These are phyloP conservation scores for Castanea mollissima DNA, from an alignment of 306 rosid genomes.

Conservation along the genomic window DNA sequence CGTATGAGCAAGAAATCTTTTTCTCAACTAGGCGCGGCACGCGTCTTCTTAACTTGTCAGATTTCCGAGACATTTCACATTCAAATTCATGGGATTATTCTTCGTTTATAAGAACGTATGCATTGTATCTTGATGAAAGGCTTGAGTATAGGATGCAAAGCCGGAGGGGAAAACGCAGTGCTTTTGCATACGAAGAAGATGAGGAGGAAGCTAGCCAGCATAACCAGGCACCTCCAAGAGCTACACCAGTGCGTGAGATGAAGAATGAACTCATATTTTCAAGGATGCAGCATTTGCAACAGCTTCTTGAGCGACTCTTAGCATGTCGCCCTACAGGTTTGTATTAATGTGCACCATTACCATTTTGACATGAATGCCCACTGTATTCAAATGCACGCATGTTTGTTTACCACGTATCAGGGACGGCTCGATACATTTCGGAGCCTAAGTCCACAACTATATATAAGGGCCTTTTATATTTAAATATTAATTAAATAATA, in stretches of 20 bases:
- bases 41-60: slow-evolving; percentile 84
- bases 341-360: not conserved
- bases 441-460: too few species aligned
- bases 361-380: too few species aligned
- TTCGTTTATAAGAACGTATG: slow-evolving; percentile 73
- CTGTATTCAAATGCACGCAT: too few species aligned
- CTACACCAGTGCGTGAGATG: slow-evolving; percentile 67
- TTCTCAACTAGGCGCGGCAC: slow-evolving; percentile 90
- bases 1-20: slow-evolving; percentile 91
- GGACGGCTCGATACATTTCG: too few species aligned
- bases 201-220: slow-evolving; percentile 32
- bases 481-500: too few species aligned
- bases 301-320: slow-evolving; percentile 77
- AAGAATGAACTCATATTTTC: slow-evolving; percentile 59
- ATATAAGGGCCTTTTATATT: too few species aligned
- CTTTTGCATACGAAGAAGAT: slow-evolving; percentile 48
- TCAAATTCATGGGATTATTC: slow-evolving; percentile 76
- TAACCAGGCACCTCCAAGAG: slow-evolving; percentile 25
- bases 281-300: slow-evolving; percentile 72
- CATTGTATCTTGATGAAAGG: slow-evolving; percentile 77
- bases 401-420: too few species aligned
- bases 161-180: slow-evolving; percentile 63
- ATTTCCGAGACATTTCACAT: slow-evolving; percentile 56
- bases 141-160: slow-evolving; percentile 88
- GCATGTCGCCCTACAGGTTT: slow-evolving; percentile 98